Evolutionary conservation across 2,329 filamentous ascomycete genomes (phyloP).

Genomic region (Fusarium sp.): DNA sequence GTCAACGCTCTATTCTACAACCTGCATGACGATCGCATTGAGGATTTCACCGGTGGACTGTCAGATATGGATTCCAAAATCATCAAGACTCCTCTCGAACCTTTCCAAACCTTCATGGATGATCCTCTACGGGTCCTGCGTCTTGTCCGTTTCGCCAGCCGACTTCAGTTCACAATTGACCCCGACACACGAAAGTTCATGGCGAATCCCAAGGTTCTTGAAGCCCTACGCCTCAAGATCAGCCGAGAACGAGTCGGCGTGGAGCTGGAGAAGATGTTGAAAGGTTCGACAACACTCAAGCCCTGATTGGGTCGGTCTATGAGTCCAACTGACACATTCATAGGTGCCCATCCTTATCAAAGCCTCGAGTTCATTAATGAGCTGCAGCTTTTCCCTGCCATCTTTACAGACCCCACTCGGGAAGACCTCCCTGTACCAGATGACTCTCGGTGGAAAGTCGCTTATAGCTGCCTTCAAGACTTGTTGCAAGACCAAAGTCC

Average conservation of each 20-base stretch:
- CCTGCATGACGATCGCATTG: conserved; percentile 79
- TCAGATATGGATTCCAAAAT: conserved; percentile 77
- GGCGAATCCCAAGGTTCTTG: conserved; percentile 80
- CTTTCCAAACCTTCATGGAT: conserved; percentile 92
- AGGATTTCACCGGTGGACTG: conserved; percentile 87
- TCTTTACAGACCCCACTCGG: conserved; percentile 78
- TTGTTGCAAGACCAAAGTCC: conserved; percentile 59
- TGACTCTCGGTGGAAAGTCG: conserved; percentile 68
- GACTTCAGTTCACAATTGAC: conserved; percentile 84
- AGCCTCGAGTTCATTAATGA: conserved; percentile 75
- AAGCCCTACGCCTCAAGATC: conserved; percentile 87
- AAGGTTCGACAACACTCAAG: conserved; percentile 59
- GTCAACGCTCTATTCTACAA: conserved; percentile 98
- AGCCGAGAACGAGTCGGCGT: conserved; percentile 89
- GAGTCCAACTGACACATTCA: conserved; percentile 38
- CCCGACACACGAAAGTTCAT: conserved; percentile 76
- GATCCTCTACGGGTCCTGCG: conserved; percentile 90
- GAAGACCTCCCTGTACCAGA: conserved; percentile 66
- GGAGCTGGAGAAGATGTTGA: conserved; percentile 92
- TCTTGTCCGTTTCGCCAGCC: conserved; percentile 89
- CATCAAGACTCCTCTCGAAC: conserved; percentile 88
- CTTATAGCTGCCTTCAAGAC: conserved; percentile 72
- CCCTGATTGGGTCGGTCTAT: not conserved
- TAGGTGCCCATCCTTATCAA: conserved; percentile 68
- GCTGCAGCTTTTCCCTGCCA: conserved; percentile 75